Conservation (phyloP, 2,329 filamentous ascomycete species). For the Huntiella moniliformis region DNA sequence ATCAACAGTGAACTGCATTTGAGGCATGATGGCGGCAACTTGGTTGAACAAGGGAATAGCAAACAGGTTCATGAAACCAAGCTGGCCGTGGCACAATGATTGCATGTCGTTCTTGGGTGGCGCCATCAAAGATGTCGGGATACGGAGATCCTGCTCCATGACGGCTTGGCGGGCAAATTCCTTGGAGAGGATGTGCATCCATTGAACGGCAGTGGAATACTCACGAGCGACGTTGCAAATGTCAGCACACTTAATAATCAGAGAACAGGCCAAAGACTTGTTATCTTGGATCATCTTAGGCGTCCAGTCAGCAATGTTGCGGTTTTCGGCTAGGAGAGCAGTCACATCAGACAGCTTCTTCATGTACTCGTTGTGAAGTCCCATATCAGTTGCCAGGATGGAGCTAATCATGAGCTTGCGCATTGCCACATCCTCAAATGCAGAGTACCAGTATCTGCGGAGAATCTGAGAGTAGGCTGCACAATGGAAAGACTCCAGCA, state of each 20-base stretch:
- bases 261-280: slow-evolving; percentile 63
- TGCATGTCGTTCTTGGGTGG: slow-evolving; percentile 66
- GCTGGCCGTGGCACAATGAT: slow-evolving; percentile 71
- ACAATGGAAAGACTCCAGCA: slow-evolving; percentile 93
- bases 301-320: slow-evolving; percentile 55
- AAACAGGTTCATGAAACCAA: slow-evolving; percentile 93
- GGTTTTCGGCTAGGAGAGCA: slow-evolving; percentile 51
- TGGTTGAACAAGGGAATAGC: slow-evolving; percentile 81
- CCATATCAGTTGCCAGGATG: slow-evolving; percentile 97
- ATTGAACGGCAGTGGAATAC: slow-evolving; percentile 64
- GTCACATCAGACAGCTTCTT: slow-evolving; percentile 65
- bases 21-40: slow-evolving; percentile 68
- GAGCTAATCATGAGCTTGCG: slow-evolving; percentile 87
- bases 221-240: slow-evolving; percentile 92
- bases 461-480: slow-evolving; percentile 94
- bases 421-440: slow-evolving; percentile 62
- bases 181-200: slow-evolving; percentile 87
- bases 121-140: slow-evolving; percentile 73
- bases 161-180: slow-evolving; percentile 85
- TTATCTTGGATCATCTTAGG: slow-evolving; percentile 57
- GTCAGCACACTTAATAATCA: slow-evolving; percentile 94
- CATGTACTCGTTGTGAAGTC: slow-evolving; percentile 94
- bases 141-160: slow-evolving; percentile 77
- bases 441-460: slow-evolving; percentile 72
- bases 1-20: slow-evolving; percentile 64